These are phyloP conservation scores for Mikania micrantha DNA, from an alignment of 129 eudicot genomes.

Conservation along the genomic window DNA sequence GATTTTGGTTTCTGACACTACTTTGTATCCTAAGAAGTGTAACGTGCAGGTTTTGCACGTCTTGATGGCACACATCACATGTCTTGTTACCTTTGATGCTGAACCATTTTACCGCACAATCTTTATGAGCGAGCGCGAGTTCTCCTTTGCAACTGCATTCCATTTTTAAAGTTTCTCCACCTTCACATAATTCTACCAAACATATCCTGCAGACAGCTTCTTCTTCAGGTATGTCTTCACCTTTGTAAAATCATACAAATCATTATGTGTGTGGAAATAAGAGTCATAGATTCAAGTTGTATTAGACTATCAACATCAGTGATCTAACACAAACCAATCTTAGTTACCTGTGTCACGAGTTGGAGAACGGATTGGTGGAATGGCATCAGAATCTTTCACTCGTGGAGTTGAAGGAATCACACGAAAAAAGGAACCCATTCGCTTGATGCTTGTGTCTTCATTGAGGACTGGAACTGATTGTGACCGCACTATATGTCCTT, in stretches of 20 bases:
- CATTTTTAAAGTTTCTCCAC: conserved; percentile 90
- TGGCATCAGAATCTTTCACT: conserved; percentile 40
- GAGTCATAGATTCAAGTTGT: not conserved
- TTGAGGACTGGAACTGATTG: conserved; percentile 64
- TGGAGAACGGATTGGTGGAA: conserved; percentile 21
- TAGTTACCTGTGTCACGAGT: conserved; percentile 50
- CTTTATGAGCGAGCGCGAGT: conserved; percentile 86
- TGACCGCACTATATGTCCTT: conserved; percentile 56
- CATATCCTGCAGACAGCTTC: conserved; percentile 95
- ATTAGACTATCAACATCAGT: too few species aligned
- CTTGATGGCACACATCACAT: conserved; percentile 88
- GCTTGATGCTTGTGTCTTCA: conserved; percentile 42
- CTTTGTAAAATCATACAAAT: conserved; percentile 18
- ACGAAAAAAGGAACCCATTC: conserved; percentile 69
- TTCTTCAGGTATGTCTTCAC: conserved; percentile 88
- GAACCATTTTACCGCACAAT: conserved; percentile 94
- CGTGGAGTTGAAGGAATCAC: conserved; percentile 81
- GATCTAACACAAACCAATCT: too few species aligned
- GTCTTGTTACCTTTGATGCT: conserved; percentile 91
- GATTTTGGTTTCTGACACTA: conserved; percentile 30
- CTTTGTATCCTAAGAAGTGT: conserved; percentile 76
- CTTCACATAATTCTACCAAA: conserved; percentile 84
- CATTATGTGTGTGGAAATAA: not conserved
- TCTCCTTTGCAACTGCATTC: conserved; percentile 97
- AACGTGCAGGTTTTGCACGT: conserved; percentile 75